Evolutionary conservation across 768 basidiomycete genomes (phyloP), one percentile per base, ranked within the genome.

Genomic region (Mycena haematopus): DNA sequence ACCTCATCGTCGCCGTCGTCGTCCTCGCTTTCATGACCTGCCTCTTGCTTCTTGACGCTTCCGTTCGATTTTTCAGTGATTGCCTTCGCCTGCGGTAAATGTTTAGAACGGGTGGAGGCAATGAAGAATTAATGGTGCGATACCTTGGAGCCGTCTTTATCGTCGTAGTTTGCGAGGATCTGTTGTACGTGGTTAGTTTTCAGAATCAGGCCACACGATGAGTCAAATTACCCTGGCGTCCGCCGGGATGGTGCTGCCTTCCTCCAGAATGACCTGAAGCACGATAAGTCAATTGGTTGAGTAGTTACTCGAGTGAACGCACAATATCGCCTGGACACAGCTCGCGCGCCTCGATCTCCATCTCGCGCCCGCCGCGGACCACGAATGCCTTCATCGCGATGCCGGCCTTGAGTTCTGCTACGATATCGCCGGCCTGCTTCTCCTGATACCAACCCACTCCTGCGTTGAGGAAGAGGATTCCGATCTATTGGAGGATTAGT

Each of bases 371-470:
- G 54, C 74, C 73, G 17, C 81, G 75, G 17, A 83, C 69, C 19
- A 79, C 79, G 4, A 58, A 68, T 8, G 78, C 74, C 62, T 75
- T 77, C 64, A 82, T 36, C 0, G 81, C 79, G 56, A 83, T 82
- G 42, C 79, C 81, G 14, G 80, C 80, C 69, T 81, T 82, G 52
- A 83, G 79, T 58, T 82, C 72, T 8, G 76, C 79, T 52, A 83
- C 82, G 52, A 82, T 81, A 62, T 81, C 80, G 25, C 79, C 81
- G 8, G 81, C 81, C 69, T 80, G 79, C 51, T 61, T 69, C 13
- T 65, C 63, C 22, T 65, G 63, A 50, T 78, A 79, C 78, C 78
- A 79, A 9, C 63, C 63, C 19, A 65, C 63, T 1, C 78, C 77
- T 33, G 81, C 81, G 71, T 82, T 82, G 60, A 79, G 65, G n/a